Percentiles rank a stretch among this genome's conserved stretches.
phyloP scores from a whole-genome alignment of 441 rosid species.

The Euphorbia corollata region DNA sequence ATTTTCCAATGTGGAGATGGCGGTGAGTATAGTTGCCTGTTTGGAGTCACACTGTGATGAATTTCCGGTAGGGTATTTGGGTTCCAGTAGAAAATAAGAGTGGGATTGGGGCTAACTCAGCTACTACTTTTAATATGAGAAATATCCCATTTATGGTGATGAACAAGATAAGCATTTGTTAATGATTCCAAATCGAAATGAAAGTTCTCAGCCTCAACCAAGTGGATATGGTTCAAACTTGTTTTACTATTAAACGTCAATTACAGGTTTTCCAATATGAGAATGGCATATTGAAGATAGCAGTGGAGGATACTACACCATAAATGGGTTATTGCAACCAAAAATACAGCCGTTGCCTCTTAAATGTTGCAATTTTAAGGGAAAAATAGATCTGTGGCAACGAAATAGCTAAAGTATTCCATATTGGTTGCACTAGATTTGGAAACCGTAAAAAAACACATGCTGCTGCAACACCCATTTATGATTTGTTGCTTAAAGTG shows the following conservation, averaged over 20 bases:
- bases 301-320: conserved; percentile 42
- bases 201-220: conserved; percentile 9
- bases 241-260: conserved; percentile 42
- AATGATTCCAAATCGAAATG: conserved; percentile 29
- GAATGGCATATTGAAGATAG: conserved; percentile 48
- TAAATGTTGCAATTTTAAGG: too few relatives aligned
- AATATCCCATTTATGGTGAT: conserved; percentile 66
- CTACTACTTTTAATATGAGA: conserved; percentile 40
- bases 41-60: conserved; percentile 48
- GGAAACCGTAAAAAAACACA: too few relatives aligned
- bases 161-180: conserved; percentile 68
- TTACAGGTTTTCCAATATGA: conserved; percentile 56
- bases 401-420: too few relatives aligned
- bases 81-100: conserved; percentile 50
- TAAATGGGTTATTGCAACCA: too few relatives aligned
- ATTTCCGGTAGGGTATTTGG: conserved; percentile 83
- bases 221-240: conserved; percentile 41
- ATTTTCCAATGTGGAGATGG: conserved; percentile 54
- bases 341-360: too few relatives aligned
- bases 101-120: conserved; percentile 27
- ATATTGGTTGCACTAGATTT: too few relatives aligned
- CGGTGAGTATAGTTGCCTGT: conserved; percentile 67
- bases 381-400: too few relatives aligned
- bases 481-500: too few relatives aligned
- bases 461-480: too few relatives aligned